phyloP scores from a whole-genome alignment of 129 eudicot species.

The Rutidosis leptorrhynchoides region DNA sequence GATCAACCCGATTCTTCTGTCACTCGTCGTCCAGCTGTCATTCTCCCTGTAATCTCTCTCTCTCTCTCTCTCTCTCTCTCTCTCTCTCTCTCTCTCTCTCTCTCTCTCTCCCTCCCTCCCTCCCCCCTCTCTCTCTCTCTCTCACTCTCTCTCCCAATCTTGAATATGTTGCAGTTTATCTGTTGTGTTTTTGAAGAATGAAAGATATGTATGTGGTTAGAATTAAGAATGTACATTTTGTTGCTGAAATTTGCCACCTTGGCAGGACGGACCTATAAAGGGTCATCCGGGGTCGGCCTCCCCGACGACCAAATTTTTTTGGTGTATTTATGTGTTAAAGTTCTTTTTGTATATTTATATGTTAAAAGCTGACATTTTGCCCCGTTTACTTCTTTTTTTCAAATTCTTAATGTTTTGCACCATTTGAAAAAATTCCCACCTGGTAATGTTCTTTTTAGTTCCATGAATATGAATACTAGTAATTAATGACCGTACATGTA shows the following conservation, averaged over 20 bases:
- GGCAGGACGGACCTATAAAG: too few relatives aligned
- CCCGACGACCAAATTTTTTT: too few relatives aligned
- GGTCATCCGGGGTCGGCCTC: too few relatives aligned
- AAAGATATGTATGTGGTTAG: neutral
- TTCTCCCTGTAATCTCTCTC: constrained; percentile 56
- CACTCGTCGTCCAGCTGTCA: constrained; percentile 77
- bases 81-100: neutral
- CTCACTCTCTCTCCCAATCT: too few relatives aligned
- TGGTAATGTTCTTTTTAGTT: constrained; percentile 3
- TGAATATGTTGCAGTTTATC: neutral
- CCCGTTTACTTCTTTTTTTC: too few relatives aligned
- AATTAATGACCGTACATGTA: neutral
- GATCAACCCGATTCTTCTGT: constrained; percentile 38
- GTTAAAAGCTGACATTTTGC: too few relatives aligned
- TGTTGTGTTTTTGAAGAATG: neutral
- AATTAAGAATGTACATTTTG: neutral
- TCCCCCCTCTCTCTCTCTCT: constrained; percentile 23
- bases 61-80: neutral
- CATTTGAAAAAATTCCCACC: too few relatives aligned
- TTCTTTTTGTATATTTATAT: too few relatives aligned
- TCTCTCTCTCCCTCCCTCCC: constrained; percentile 42
- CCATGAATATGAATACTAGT: neutral
- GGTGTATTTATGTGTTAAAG: too few relatives aligned
- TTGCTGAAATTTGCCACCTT: constrained; percentile 6
- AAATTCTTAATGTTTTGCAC: too few relatives aligned